phyloP scores from a whole-genome alignment of 2,329 filamentous ascomycete genomes.

The Exophiala phaeomuriformis region DNA sequence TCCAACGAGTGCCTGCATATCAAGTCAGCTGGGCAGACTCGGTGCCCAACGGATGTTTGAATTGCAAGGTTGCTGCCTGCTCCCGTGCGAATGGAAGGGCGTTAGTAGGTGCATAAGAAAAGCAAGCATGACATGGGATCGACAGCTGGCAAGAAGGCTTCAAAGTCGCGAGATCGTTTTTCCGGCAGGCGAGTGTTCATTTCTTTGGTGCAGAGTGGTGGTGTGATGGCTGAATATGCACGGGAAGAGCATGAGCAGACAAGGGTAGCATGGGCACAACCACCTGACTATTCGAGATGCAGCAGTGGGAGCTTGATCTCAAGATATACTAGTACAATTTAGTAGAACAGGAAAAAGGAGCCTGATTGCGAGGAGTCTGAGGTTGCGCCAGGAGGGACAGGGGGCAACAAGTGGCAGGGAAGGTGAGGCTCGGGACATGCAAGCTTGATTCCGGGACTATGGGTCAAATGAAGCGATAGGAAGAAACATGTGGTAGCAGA shows the following conservation, averaged over 20 bases:
- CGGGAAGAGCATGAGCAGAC: too few relatives aligned
- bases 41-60: not conserved
- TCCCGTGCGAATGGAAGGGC: not conserved
- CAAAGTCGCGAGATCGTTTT: too few relatives aligned
- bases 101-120: not conserved
- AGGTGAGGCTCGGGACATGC: not conserved
- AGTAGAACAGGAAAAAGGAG: too few relatives aligned
- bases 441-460: not conserved
- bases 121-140: not conserved
- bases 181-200: too few relatives aligned
- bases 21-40: not conserved
- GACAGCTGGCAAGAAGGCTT: too few relatives aligned
- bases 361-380: too few relatives aligned
- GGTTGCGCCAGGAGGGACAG: not conserved
- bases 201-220: too few relatives aligned
- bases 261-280: too few relatives aligned
- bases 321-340: too few relatives aligned
- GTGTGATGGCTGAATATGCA: too few relatives aligned
- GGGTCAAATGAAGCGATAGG: not conserved
- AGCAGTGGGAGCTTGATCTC: too few relatives aligned
- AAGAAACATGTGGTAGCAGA: not conserved
- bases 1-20: not conserved
- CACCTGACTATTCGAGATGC: too few relatives aligned
- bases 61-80: not conserved
- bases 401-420: not conserved